Evolutionary conservation across 1,139 yeast genomes (phyloP), one percentile per base, ranked within the genome.

Genomic region (Lodderomyces beijingensis): DNA sequence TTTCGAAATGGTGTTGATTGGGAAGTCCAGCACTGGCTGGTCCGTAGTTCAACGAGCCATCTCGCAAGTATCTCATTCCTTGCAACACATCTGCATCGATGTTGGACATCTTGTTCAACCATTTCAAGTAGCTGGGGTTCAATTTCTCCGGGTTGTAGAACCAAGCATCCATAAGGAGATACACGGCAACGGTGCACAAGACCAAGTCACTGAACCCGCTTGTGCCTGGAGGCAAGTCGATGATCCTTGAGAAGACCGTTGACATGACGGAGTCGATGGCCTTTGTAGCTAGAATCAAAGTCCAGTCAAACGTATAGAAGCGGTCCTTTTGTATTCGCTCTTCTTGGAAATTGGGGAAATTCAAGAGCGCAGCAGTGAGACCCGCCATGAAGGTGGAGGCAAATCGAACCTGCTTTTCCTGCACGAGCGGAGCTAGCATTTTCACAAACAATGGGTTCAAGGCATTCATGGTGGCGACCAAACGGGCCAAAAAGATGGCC

Each of bases 81-180:
- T 45, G 40, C 3, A 60, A 49, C 9, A 66, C 39, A 25, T 55
- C 65, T 10, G 46, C 49, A 40, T 66, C 71, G 55, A 65, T 55
- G 25, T 53, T 48, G 4, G 71, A 67, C 13, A 68, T 65, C 34
- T 53, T 50, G 8, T 70, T 57, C 40, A 66, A 62, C 73, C 73
- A 66, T 25, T 47, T 45, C 17, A 53, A 50, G 41, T 66, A 66
- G n/a, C 59, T 51, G 4, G 55, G 53, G 5, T 67, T 59, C 21
- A 66, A 44, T 25, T 49, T 49, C 10, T 53, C 51, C 1, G 71
- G 71, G 31, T 49, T 40, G 39, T 46, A 63, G 36, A 62, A 59
- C 71, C 71, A 65, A 18, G 56, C 37, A 40, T 51, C 58, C 70
- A 65, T 65, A 30, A 65, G 59, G 16, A 59, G 46, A 33, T 43